Conservation (phyloP, 2,329 filamentous ascomycete genomes). For the Ascochyta fabae region DNA sequence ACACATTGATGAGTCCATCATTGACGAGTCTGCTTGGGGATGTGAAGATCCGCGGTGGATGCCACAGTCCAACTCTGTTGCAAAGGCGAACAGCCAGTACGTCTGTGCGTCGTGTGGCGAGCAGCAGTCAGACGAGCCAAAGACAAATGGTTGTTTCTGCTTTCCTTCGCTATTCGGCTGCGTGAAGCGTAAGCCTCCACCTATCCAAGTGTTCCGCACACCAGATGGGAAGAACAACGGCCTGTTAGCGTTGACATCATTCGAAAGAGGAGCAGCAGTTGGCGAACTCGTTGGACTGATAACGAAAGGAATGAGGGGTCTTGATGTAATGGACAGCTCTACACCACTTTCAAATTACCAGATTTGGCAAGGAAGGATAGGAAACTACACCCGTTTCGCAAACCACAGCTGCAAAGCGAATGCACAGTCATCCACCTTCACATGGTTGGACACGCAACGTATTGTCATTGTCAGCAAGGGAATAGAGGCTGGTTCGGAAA, state of each 20-base stretch:
- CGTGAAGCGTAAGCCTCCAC: slow-evolving; percentile 48
- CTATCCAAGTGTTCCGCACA: slow-evolving; percentile 62
- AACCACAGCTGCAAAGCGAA: slow-evolving; percentile 66
- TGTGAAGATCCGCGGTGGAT: slow-evolving; percentile 57
- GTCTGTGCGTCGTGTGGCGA: slow-evolving; percentile 56
- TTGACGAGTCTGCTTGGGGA: slow-evolving; percentile 59
- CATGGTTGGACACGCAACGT: slow-evolving; percentile 63
- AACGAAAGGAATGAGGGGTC: slow-evolving; percentile 58
- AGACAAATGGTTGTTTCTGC: slow-evolving; percentile 59
- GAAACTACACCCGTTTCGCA: slow-evolving; percentile 65
- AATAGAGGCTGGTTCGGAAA: slow-evolving; percentile 59
- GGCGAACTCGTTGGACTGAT: slow-evolving; percentile 64
- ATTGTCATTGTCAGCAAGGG: slow-evolving; percentile 64
- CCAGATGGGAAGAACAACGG: slow-evolving; percentile 63
- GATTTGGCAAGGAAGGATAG: slow-evolving; percentile 63
- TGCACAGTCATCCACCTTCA: slow-evolving; percentile 63
- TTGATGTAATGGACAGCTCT: slow-evolving; percentile 62
- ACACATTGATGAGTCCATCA: slow-evolving; percentile 58
- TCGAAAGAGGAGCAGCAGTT: slow-evolving; percentile 60
- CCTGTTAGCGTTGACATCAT: slow-evolving; percentile 54
- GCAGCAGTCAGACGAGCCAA: slow-evolving; percentile 58
- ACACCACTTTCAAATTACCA: slow-evolving; percentile 63
- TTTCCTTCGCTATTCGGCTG: slow-evolving; percentile 61
- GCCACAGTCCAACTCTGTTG: slow-evolving; percentile 37
- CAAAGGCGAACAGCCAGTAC: slow-evolving; percentile 37